phyloP scores from a whole-genome alignment of 2,329 filamentous ascomycete genomes.

The Cladosporium sp. region DNA sequence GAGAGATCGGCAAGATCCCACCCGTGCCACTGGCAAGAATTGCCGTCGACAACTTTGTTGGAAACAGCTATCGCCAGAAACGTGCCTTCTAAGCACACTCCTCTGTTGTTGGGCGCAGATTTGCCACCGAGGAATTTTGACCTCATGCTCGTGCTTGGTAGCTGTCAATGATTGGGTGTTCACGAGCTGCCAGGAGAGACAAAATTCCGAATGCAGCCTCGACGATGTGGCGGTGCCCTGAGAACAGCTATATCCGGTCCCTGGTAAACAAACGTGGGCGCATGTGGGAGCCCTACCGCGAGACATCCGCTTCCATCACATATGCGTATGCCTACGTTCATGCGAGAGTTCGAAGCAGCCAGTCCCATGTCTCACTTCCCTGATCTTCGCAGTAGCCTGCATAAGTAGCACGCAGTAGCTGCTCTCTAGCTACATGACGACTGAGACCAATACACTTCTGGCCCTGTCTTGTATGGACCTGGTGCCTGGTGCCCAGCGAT shows the following conservation, averaged over 20 bases:
- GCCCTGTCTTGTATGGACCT: neutral
- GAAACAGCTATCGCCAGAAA: slow-evolving; percentile 1
- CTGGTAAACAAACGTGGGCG: neutral
- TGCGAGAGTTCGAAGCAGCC: neutral
- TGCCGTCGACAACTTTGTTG: neutral
- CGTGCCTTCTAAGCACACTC: neutral
- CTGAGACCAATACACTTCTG: neutral
- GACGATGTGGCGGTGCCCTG: neutral
- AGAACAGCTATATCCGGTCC: neutral
- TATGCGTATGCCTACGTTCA: neutral
- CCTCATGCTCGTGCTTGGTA: neutral
- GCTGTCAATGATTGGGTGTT: neutral
- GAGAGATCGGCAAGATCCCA: slow-evolving; percentile 4
- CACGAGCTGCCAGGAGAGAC: neutral
- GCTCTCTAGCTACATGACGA: neutral
- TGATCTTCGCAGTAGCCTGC: neutral
- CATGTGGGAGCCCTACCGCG: neutral
- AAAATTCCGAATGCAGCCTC: neutral
- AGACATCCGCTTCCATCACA: neutral
- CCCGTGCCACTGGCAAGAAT: neutral
- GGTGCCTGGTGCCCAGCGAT: neutral
- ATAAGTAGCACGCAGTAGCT: neutral
- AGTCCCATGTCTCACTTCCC: neutral
- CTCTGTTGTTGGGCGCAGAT: neutral
- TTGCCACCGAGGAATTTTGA: neutral